A percentile compares a stretch with the other conserved stretches of the same genome.
These are phyloP conservation scores for Emmonsiellopsis sp. DNA, from an alignment of 2,329 filamentous ascomycete species.

Conservation along the genomic window DNA sequence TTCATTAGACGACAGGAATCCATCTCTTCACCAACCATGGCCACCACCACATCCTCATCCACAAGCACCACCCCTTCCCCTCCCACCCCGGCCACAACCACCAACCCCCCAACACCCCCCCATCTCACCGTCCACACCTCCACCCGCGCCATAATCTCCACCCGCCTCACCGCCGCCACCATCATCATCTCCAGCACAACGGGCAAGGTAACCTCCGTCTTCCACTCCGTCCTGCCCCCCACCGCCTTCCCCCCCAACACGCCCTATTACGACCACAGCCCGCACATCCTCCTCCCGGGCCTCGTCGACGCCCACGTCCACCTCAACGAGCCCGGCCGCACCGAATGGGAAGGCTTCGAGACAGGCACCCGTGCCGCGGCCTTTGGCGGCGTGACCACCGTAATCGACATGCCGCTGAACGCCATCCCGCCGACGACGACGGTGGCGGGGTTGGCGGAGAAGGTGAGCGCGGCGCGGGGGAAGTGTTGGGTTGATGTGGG, in stretches of 20 bases:
- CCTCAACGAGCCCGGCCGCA: constrained; percentile 90
- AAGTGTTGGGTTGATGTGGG: constrained; percentile 99
- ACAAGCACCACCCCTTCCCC: neutral
- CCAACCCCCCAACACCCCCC: constrained; percentile 14
- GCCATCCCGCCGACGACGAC: constrained; percentile 95
- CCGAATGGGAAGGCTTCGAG: constrained; percentile 97
- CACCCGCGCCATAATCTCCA: constrained; percentile 69
- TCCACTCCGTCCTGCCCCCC: constrained; percentile 63
- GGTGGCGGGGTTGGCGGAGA: constrained; percentile 68
- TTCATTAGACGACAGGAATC: neutral
- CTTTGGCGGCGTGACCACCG: constrained; percentile 91
- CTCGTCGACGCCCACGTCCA: constrained; percentile 96
- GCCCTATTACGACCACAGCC: constrained; percentile 73
- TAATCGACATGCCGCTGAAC: constrained; percentile 96
- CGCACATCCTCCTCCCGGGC: constrained; percentile 75
- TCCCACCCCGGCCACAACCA: neutral
- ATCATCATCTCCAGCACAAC: constrained; percentile 67
- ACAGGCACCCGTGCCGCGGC: constrained; percentile 90
- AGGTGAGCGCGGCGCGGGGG: constrained; percentile 70
- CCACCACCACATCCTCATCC: neutral
- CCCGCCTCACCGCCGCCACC: constrained; percentile 69
- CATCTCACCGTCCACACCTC: constrained; percentile 71
- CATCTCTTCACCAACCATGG: neutral
- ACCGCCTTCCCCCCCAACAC: constrained; percentile 63
- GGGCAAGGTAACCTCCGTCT: constrained; percentile 75